A percentile compares a stretch with the other conserved stretches of the same genome.
Evolutionary conservation across 805 yeast genomes (phyloP).

Genomic region (Dipodascopsis uninucleata): DNA sequence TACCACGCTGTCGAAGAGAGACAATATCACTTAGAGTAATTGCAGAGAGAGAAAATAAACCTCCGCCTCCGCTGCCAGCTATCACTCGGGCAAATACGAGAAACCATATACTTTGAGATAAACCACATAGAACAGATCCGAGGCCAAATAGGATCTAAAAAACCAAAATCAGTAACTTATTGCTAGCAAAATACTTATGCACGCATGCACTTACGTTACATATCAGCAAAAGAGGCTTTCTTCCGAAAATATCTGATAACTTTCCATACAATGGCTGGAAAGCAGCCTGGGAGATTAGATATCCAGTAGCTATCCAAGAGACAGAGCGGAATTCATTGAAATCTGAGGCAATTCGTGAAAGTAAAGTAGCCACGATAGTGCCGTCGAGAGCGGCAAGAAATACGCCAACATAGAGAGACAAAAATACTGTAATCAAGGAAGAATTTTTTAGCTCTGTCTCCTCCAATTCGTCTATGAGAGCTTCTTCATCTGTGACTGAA

Average conservation of each 20-base stretch:
- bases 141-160: conserved; percentile 43
- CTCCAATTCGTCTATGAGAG: conserved; percentile 17
- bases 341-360: conserved; percentile 57
- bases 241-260: conserved; percentile 55
- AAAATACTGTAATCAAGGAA: conserved; percentile 12
- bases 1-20: conserved; percentile 69
- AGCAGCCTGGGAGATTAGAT: conserved; percentile 64
- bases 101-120: conserved; percentile 37
- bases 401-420: conserved; percentile 39
- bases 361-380: conserved; percentile 54
- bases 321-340: conserved; percentile 50
- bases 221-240: conserved; percentile 42
- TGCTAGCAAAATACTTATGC: not conserved
- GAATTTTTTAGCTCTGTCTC: conserved; percentile 7
- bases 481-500: conserved; percentile 10
- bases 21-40: conserved; percentile 74
- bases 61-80: conserved; percentile 92
- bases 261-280: conserved; percentile 76
- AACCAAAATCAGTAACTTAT: conserved; percentile 33
- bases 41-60: conserved; percentile 69
- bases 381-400: conserved; percentile 50
- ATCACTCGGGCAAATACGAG: conserved; percentile 50
- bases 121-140: conserved; percentile 54
- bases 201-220: conserved; percentile 46
- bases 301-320: conserved; percentile 73